Evolutionary conservation across 208 protist genomes (phyloP).

Genomic region (Balamuthia mandrillaris): DNA sequence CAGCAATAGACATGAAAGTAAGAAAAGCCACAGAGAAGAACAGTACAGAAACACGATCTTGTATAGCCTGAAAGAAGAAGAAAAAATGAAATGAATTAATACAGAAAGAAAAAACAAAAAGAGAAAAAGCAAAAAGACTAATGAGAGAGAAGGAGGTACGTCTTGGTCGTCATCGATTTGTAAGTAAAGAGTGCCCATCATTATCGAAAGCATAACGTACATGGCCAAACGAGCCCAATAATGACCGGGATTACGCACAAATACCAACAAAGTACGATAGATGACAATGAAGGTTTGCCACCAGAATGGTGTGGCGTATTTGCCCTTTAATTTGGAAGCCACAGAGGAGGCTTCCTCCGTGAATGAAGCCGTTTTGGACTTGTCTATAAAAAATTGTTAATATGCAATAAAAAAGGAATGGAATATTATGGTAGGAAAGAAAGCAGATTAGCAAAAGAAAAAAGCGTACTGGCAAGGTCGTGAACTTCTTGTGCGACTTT

Average conservation of each 20-base stretch:
- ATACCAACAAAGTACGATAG: not conserved
- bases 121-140: too few species aligned
- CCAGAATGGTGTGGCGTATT: not conserved
- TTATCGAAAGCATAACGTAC: slow-evolving; percentile 1
- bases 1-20: slow-evolving; percentile 36
- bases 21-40: slow-evolving; percentile 37
- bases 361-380: too few species aligned
- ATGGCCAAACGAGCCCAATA: slow-evolving; percentile 14
- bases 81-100: not conserved
- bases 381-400: too few species aligned
- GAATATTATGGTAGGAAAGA: not conserved
- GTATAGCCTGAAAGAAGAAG: not conserved
- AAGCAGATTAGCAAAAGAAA: too few species aligned
- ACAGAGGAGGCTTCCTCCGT: too few species aligned
- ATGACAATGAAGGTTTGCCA: not conserved
- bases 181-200: slow-evolving; percentile 25
- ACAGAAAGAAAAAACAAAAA: too few species aligned
- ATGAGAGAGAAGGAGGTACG: too few species aligned
- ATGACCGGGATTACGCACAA: not conserved
- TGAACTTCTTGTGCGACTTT: not conserved
- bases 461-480: too few species aligned
- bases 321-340: too few species aligned
- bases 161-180: not conserved
- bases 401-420: too few species aligned
- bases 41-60: slow-evolving; percentile 18